These are phyloP conservation scores for Mariannaea elegans DNA, from an alignment of 2,329 filamentous ascomycete species.

Conservation along the genomic window DNA sequence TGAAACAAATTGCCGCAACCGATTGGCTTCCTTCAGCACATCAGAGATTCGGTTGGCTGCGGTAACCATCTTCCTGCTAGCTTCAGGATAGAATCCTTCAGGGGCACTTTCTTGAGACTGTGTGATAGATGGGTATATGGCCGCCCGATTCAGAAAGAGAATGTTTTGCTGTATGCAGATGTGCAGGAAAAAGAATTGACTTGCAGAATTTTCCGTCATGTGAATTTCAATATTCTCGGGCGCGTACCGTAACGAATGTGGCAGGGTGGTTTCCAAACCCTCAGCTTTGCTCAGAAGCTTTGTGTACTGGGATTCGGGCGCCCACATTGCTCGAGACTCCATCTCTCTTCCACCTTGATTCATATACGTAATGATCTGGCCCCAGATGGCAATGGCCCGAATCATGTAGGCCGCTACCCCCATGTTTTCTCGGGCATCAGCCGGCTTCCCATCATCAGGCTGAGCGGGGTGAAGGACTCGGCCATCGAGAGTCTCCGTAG, in stretches of 20 bases:
- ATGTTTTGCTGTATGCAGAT: slow-evolving; percentile 89
- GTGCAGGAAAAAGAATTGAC: slow-evolving; percentile 93
- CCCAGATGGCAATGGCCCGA: slow-evolving; percentile 86
- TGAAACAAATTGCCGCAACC: slow-evolving; percentile 73
- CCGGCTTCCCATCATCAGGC: slow-evolving; percentile 69
- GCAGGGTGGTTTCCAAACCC: slow-evolving; percentile 74
- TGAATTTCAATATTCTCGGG: slow-evolving; percentile 86
- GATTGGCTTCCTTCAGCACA: slow-evolving; percentile 81
- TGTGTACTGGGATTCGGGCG: slow-evolving; percentile 78
- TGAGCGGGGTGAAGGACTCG: slow-evolving; percentile 70
- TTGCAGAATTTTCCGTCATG: slow-evolving; percentile 83
- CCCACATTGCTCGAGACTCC: slow-evolving; percentile 83
- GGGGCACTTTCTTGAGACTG: slow-evolving; percentile 76
- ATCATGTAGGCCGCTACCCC: slow-evolving; percentile 93
- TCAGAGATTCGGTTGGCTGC: slow-evolving; percentile 89
- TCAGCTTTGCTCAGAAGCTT: slow-evolving; percentile 76
- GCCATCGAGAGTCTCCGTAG: slow-evolving; percentile 84
- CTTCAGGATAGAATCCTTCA: slow-evolving; percentile 78
- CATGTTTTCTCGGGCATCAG: slow-evolving; percentile 83
- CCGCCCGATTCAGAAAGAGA: slow-evolving; percentile 89
- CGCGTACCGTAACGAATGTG: slow-evolving; percentile 76
- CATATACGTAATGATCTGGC: slow-evolving; percentile 86
- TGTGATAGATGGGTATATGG: slow-evolving; percentile 74
- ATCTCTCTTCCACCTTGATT: slow-evolving; percentile 88
- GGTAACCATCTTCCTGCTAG: slow-evolving; percentile 78